These are phyloP conservation scores for Dryadomyces quercivorus DNA, from an alignment of 2,329 filamentous ascomycete species.

Conservation along the genomic window DNA sequence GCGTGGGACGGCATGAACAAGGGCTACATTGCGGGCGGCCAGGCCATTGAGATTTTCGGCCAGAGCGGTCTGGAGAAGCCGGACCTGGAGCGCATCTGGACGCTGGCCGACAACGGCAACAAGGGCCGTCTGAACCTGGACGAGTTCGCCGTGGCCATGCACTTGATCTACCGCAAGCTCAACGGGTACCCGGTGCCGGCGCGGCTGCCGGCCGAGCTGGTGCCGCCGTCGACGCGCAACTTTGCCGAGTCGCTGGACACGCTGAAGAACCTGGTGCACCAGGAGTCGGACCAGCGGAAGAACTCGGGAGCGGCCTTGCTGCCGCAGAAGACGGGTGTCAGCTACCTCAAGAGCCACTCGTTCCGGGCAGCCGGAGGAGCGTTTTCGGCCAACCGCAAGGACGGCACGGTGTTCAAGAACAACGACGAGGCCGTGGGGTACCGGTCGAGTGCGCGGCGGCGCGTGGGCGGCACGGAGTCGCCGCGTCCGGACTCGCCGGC, in stretches of 20 bases:
- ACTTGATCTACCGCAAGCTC: constrained; percentile 93
- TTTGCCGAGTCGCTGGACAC: constrained; percentile 86
- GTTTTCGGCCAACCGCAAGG: constrained; percentile 58
- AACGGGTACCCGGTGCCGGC: constrained; percentile 91
- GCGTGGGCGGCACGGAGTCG: constrained; percentile 52
- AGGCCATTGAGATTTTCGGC: constrained; percentile 93
- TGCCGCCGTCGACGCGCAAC: constrained; percentile 89
- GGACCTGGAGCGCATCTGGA: constrained; percentile 90
- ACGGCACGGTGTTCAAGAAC: constrained; percentile 93
- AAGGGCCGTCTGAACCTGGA: constrained; percentile 90
- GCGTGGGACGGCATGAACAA: constrained; percentile 94
- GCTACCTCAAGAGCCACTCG: constrained; percentile 91
- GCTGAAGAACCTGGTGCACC: constrained; percentile 77
- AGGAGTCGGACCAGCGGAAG: constrained; percentile 84
- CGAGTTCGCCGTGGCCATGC: constrained; percentile 97
- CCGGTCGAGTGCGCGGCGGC: constrained; percentile 81
- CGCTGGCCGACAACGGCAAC: constrained; percentile 83
- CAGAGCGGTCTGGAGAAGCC: constrained; percentile 88
- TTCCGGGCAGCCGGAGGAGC: constrained; percentile 57
- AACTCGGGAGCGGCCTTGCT: constrained; percentile 80
- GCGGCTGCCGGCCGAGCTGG: constrained; percentile 77
- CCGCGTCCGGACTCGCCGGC: constrained; percentile 69
- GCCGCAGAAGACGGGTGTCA: constrained; percentile 94
- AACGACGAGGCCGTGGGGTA: constrained; percentile 91
- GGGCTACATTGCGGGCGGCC: constrained; percentile 81